Conservation (phyloP, 441 rosid genomes). For the Adansonia madagascariensis region DNA sequence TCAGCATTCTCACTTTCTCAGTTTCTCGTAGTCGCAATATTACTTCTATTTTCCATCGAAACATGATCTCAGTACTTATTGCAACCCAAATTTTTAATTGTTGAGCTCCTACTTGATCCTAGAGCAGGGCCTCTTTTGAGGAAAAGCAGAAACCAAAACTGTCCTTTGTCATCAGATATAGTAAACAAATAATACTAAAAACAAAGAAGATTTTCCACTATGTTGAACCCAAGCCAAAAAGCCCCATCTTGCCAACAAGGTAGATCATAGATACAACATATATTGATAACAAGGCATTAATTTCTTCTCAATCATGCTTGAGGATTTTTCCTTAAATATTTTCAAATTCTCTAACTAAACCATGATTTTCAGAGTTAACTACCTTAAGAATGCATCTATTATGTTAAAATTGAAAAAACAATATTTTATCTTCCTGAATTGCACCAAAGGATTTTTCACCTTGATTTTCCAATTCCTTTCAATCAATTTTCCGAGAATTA, state of each 20-base stretch:
- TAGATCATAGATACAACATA: background rate
- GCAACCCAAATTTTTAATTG: background rate
- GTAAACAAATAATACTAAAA: background rate
- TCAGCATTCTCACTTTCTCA: background rate
- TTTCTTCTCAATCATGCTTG: constrained; percentile 8
- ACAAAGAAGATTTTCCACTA: background rate
- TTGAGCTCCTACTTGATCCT: background rate
- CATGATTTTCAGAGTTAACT: background rate
- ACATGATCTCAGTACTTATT: background rate
- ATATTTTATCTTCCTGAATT: background rate
- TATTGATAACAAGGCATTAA: background rate
- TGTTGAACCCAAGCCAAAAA: background rate
- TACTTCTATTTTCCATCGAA: background rate
- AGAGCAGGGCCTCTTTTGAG: background rate
- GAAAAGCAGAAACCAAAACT: background rate
- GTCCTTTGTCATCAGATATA: background rate
- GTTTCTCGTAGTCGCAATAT: background rate
- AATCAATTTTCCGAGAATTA: constrained; percentile 3
- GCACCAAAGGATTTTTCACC: background rate
- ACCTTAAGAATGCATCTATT: background rate
- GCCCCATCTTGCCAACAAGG: constrained; percentile 15
- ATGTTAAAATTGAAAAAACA: background rate
- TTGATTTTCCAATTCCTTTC: background rate
- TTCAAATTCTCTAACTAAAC: background rate
- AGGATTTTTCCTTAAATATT: background rate